Evolutionary conservation across 148 eudicot species (phyloP).

Genomic region (Rhododendron vialii): DNA sequence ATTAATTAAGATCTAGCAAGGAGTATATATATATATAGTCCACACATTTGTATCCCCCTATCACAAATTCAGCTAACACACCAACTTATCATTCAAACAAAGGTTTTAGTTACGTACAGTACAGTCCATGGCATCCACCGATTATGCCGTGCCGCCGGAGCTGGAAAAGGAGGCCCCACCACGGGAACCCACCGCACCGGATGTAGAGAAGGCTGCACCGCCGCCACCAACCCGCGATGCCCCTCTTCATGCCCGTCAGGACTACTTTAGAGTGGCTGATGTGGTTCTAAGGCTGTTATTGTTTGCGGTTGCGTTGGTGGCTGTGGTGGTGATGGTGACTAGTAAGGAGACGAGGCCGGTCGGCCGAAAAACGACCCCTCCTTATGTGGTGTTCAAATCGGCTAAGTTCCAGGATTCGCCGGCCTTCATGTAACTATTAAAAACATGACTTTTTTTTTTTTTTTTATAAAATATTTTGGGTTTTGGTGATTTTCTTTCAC

Average conservation of each 20-base stretch:
- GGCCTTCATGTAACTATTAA: constrained; percentile 11
- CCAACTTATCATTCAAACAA: constrained; percentile 4
- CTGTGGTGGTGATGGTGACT: constrained; percentile 21
- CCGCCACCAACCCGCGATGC: not conserved
- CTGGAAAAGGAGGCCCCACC: not conserved
- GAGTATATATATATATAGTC: not conserved
- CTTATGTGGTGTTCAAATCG: not conserved
- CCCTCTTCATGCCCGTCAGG: not conserved
- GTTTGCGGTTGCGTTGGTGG: constrained; percentile 3
- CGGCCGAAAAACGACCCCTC: not conserved
- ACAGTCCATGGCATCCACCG: constrained; percentile 12
- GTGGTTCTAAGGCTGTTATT: constrained; percentile 14
- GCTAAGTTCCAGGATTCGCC: constrained; percentile 19
- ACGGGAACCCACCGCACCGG: not conserved
- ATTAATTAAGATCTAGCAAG: too few species aligned
- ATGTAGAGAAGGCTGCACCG: not conserved
- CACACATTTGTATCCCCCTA: not conserved
- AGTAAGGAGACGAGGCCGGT: not conserved
- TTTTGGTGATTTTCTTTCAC: too few species aligned
- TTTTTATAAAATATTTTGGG: too few species aligned
- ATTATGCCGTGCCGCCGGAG: not conserved
- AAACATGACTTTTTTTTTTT: not conserved
- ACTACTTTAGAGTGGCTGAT: constrained; percentile 6
- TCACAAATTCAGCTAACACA: not conserved
- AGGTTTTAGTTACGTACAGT: not conserved